These are phyloP conservation scores for Talaromyces sp. DNA, from an alignment of 2,329 filamentous ascomycete genomes.

Conservation along the genomic window DNA sequence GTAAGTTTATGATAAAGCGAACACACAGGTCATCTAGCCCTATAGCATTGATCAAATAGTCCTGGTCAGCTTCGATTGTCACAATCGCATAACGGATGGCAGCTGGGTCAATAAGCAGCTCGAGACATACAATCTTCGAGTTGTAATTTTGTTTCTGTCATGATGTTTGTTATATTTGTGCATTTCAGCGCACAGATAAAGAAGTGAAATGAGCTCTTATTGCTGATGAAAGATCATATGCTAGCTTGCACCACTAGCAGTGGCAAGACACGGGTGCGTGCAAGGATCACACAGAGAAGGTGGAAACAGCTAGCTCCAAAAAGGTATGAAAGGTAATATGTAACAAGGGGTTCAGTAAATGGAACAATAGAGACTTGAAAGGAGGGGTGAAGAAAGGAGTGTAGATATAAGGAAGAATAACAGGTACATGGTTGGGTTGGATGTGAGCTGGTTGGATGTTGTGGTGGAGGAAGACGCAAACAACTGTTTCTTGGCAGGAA, in stretches of 20 bases:
- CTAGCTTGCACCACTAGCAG: conserved; percentile 4
- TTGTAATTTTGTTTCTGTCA: conserved; percentile 74
- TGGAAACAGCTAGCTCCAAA: background rate
- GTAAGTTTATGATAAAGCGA: conserved; percentile 96
- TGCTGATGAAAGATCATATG: conserved; percentile 9
- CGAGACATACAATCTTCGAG: conserved; percentile 73
- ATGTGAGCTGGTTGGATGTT: background rate
- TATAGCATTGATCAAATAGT: conserved; percentile 32
- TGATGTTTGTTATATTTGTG: conserved; percentile 55
- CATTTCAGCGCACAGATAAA: conserved; percentile 50
- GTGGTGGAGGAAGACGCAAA: background rate
- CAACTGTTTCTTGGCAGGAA: background rate
- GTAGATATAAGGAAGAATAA: background rate
- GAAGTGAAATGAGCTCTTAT: conserved; percentile 22
- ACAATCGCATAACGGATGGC: background rate
- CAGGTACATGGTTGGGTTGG: background rate
- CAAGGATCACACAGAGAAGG: background rate
- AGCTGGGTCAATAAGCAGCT: background rate
- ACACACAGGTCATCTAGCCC: conserved; percentile 97
- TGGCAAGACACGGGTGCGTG: conserved; percentile 5
- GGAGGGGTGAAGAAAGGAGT: background rate
- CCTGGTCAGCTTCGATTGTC: conserved; percentile 20
- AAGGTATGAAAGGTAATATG: background rate
- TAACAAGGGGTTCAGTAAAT: background rate
- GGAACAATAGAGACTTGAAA: background rate